phyloP scores from a whole-genome alignment of 345 rosid species.

The Rubroshorea leprosula region DNA sequence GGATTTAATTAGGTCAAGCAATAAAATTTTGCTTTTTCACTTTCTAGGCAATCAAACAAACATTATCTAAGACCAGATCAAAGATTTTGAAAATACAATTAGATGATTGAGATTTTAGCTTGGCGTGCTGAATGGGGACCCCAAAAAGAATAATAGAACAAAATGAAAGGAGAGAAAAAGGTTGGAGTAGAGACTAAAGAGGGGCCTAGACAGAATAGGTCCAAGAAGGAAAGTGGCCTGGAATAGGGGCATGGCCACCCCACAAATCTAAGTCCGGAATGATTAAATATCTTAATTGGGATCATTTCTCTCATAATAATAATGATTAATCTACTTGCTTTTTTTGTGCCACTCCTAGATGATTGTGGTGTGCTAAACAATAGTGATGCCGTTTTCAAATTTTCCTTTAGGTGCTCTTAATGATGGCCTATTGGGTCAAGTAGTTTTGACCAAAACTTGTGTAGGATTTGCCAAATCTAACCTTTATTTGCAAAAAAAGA shows the following conservation, averaged over 20 bases:
- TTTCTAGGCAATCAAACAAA: constrained; percentile 24
- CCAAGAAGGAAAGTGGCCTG: constrained; percentile 10
- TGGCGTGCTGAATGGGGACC: constrained; percentile 25
- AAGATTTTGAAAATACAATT: constrained; percentile 9
- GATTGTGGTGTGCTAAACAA: neutral
- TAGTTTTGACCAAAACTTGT: constrained; percentile 1
- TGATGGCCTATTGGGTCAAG: constrained; percentile 4
- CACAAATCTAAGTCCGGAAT: constrained; percentile 19
- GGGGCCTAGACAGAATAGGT: constrained; percentile 17
- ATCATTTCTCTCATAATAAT: neutral
- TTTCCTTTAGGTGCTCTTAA: neutral
- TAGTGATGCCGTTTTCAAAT: neutral
- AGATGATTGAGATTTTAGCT: constrained; percentile 24
- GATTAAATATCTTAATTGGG: constrained; percentile 19
- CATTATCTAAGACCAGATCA: constrained; percentile 19
- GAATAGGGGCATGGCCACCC: constrained; percentile 11
- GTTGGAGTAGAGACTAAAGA: neutral
- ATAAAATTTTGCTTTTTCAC: too few species aligned
- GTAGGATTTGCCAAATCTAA: neutral
- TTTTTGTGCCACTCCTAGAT: neutral
- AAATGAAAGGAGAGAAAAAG: neutral
- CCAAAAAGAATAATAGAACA: constrained; percentile 10
- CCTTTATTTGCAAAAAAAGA: neutral
- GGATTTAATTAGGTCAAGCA: too few species aligned
- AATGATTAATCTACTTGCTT: constrained; percentile 11